Base-by-base conservation (phyloP, 148 eudicot species). In the Heliosperma pusillum region DNA sequence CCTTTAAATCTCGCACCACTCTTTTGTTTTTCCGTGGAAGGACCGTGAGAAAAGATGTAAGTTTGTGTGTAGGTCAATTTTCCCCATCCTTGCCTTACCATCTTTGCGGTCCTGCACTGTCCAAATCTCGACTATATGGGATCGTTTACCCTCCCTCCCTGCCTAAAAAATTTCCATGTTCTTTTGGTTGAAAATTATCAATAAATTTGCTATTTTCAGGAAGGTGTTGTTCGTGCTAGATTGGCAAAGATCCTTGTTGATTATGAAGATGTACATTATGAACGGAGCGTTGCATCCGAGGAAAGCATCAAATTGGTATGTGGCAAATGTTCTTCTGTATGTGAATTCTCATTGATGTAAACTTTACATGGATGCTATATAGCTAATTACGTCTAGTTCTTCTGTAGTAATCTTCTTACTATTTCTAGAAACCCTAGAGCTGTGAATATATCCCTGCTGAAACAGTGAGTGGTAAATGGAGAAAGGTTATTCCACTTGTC, bases 11-110 rank as follows among this genome's bases (percentile, higher is more conserved):
- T 44, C 96, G 99, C 50, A 69, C 78, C 3, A 92, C 92, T 27
- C 97, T 96, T 72, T 86, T 96, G 71, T 96, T 88, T 85, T 96
- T 96, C 81, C 91, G 92, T 66, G 99, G 99, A 52, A 85, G 92
- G 74, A 96, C 97, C 10, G 82, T 85, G 71, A 88, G 99, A 77
- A 96, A 96, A 81, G 91, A 87, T 80, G 99, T 96, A 90, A 74
- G 83, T 80, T 68, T 22, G 36, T 73, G 71, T 50, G 73, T 55
- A 64, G 73, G 42, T 36, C 42, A 36, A 5, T 24, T 50, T 17
- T 26, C 2, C 5, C 25, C 0, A 27, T 62, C 3, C 62, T 64
- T 69, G 2, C 68, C 7, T 26, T 22, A 50, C 55, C 19, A 12
- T 50, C 55, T 50, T 50, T 50, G 55, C 17, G 19, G 55, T 50